Evolutionary conservation across 768 basidiomycete genomes (phyloP).

Genomic region (Tylopilus plumbeoviolaceoides): DNA sequence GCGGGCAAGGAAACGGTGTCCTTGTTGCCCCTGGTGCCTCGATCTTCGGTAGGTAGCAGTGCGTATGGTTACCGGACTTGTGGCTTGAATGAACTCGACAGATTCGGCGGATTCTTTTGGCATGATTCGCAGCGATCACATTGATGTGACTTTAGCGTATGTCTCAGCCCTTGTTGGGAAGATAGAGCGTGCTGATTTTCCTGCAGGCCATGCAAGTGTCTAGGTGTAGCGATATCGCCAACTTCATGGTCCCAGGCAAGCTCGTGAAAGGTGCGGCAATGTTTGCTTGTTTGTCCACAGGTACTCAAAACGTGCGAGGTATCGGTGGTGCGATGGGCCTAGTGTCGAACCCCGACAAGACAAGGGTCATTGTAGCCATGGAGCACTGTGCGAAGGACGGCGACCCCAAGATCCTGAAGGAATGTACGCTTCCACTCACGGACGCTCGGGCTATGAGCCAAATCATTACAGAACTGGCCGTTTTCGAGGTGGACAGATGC

Average conservation of each 20-base stretch:
- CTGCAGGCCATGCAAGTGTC: slow-evolving; percentile 90
- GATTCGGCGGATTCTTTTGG: slow-evolving; percentile 90
- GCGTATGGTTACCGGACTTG: slow-evolving; percentile 31
- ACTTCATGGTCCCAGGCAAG: slow-evolving; percentile 97
- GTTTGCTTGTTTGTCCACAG: neutral
- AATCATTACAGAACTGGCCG: slow-evolving; percentile 87
- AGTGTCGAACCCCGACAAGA: slow-evolving; percentile 91
- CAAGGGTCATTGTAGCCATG: slow-evolving; percentile 83
- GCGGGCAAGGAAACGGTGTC: slow-evolving; percentile 94
- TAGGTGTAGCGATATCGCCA: slow-evolving; percentile 85
- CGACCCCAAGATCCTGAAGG: slow-evolving; percentile 75
- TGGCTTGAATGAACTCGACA: slow-evolving; percentile 22
- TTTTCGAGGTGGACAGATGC: slow-evolving; percentile 78
- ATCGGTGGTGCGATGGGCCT: slow-evolving; percentile 96
- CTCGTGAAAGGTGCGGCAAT: slow-evolving; percentile 61
- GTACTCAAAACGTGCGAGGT: slow-evolving; percentile 48
- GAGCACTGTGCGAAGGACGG: slow-evolving; percentile 89
- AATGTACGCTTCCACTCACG: slow-evolving; percentile 80
- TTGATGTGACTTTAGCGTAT: slow-evolving; percentile 85
- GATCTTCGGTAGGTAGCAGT: slow-evolving; percentile 71
- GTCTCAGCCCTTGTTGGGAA: slow-evolving; percentile 38
- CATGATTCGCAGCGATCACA: slow-evolving; percentile 95
- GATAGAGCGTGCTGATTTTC: neutral
- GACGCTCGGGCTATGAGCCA: slow-evolving; percentile 84
- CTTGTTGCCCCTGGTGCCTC: slow-evolving; percentile 84